phyloP scores from a whole-genome alignment of 306 rosid genomes.

The Leucaena leucocephala region DNA sequence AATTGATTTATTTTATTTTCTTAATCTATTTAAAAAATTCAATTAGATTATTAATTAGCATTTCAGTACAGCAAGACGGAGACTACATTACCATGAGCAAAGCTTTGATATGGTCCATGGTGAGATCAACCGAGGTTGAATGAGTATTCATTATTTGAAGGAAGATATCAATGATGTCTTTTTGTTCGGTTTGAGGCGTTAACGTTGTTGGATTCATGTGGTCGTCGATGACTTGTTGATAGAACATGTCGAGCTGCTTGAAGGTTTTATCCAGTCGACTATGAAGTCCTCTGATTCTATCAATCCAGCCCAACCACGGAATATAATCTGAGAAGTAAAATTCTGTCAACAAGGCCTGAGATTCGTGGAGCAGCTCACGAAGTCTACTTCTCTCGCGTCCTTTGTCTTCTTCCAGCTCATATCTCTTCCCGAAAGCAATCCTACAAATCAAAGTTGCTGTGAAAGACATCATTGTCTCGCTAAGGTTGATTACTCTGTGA shows the following conservation, averaged over 20 bases:
- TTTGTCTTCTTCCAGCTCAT: neutral
- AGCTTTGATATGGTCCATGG: conserved; percentile 42
- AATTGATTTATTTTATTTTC: no score
- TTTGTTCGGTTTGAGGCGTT: neutral
- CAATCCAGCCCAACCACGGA: conserved; percentile 55
- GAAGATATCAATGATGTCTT: conserved; percentile 38
- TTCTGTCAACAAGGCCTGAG: conserved; percentile 33
- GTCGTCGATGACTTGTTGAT: conserved; percentile 46
- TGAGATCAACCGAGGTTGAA: conserved; percentile 36
- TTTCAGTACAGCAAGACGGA: no score
- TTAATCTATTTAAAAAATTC: no score
- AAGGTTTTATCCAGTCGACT: conserved; percentile 40
- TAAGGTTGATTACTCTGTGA: neutral
- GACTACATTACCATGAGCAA: conserved; percentile 12
- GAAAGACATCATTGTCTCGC: neutral
- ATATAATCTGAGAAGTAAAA: conserved; percentile 46
- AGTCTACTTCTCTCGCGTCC: conserved; percentile 30
- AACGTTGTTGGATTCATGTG: conserved; percentile 25
- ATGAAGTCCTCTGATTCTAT: conserved; percentile 39
- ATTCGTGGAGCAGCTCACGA: conserved; percentile 48
- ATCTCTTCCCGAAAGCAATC: neutral
- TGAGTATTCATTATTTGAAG: conserved; percentile 19
- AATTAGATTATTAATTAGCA: no score
- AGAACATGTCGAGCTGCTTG: conserved; percentile 43
- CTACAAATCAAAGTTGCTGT: neutral